Conservation (phyloP, 2,329 filamentous ascomycete genomes). For the Xylaria sp. region DNA sequence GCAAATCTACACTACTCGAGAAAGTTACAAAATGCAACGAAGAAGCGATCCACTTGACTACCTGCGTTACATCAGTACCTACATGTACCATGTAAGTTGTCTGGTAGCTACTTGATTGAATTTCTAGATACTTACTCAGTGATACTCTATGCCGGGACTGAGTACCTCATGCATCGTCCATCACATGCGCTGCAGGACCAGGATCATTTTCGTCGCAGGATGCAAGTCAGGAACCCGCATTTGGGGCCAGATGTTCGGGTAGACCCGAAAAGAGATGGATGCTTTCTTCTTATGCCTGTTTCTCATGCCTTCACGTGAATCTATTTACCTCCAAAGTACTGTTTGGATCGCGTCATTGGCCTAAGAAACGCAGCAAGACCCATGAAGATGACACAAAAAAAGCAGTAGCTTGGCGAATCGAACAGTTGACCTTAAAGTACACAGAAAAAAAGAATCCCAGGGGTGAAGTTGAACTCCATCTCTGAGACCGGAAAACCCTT, state of each 20-base stretch:
- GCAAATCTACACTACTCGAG: too few relatives aligned
- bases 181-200: background rate
- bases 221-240: conserved; percentile 9
- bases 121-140: background rate
- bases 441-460: too few relatives aligned
- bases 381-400: too few relatives aligned
- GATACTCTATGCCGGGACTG: background rate
- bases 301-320: too few relatives aligned
- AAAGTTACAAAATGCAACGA: background rate
- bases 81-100: background rate
- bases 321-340: too few relatives aligned
- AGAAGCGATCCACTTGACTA: background rate
- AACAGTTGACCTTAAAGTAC: too few relatives aligned
- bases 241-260: conserved; percentile 4
- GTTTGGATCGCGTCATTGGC: too few relatives aligned
- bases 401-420: too few relatives aligned
- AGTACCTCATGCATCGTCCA: background rate
- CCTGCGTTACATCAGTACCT: background rate
- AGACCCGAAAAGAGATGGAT: conserved; percentile 3
- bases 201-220: conserved; percentile 3
- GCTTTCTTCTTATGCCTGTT: too few relatives aligned
- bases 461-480: too few relatives aligned
- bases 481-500: too few relatives aligned
- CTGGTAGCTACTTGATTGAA: background rate
- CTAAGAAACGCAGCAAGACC: too few relatives aligned